Evolutionary conservation across 2,329 filamentous ascomycete genomes (phyloP).

Genomic region (Harringtonia aguacate): DNA sequence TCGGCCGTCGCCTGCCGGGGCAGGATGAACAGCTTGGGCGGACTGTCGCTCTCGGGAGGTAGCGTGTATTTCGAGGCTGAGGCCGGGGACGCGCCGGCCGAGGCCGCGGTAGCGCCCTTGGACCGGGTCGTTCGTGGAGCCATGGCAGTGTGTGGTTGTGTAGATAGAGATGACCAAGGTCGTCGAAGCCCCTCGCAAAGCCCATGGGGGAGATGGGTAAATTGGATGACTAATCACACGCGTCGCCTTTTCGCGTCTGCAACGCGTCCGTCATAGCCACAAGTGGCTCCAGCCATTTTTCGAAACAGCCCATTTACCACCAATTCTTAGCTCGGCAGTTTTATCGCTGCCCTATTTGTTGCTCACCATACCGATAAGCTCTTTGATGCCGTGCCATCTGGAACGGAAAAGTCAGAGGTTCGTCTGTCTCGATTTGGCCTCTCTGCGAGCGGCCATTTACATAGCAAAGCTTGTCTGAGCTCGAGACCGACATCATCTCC

Average conservation of each 20-base stretch:
- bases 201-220: neutral
- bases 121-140: constrained; percentile 28
- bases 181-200: no score
- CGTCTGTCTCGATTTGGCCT: no score
- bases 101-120: constrained; percentile 21
- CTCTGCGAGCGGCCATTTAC: no score
- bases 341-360: no score
- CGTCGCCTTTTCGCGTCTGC: neutral
- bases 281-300: neutral
- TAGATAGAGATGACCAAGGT: no score
- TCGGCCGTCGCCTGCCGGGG: constrained; percentile 42
- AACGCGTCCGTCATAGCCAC: constrained; percentile 2
- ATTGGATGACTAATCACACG: neutral
- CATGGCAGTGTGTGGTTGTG: constrained; percentile 13
- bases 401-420: no score
- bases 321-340: no score
- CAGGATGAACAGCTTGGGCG: constrained; percentile 49
- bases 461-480: no score
- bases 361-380: no score
- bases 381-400: no score
- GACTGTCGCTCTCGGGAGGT: constrained; percentile 26
- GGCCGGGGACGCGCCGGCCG: constrained; percentile 14
- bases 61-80: constrained; percentile 30
- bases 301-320: neutral
- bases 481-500: no score